Evolutionary conservation across 2,329 filamentous ascomycete species (phyloP).

Genomic region (Colletotrichum filicis): DNA sequence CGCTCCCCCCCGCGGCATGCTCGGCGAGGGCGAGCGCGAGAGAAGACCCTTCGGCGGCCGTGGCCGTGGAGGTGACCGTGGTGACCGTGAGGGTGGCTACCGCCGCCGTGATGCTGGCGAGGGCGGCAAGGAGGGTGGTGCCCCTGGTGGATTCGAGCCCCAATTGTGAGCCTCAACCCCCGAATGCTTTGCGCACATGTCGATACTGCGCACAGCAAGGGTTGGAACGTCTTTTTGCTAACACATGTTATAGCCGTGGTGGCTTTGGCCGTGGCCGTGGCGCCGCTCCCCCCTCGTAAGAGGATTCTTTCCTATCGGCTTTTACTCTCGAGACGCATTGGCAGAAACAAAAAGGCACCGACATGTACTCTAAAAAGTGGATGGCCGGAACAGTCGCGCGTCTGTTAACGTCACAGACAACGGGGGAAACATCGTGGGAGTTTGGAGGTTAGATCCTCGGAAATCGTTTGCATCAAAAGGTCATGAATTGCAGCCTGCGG

Average conservation of each 20-base stretch:
- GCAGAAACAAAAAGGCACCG: slow-evolving; percentile 49
- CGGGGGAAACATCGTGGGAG: slow-evolving; percentile 55
- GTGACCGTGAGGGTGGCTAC: slow-evolving; percentile 91
- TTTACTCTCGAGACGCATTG: slow-evolving; percentile 57
- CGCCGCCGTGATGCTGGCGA: slow-evolving; percentile 87
- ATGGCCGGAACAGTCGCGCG: slow-evolving; percentile 53
- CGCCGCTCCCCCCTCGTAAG: slow-evolving; percentile 75
- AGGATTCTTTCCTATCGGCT: slow-evolving; percentile 52
- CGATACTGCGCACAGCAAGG: background rate
- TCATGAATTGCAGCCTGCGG: slow-evolving; percentile 37
- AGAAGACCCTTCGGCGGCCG: slow-evolving; percentile 84
- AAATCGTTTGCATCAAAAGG: slow-evolving; percentile 58
- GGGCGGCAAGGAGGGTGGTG: slow-evolving; percentile 90
- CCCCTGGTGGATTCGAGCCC: slow-evolving; percentile 91
- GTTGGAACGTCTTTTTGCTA: slow-evolving; percentile 42
- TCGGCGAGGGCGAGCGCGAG: slow-evolving; percentile 87
- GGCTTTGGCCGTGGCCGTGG: slow-evolving; percentile 90
- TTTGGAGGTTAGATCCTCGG: slow-evolving; percentile 60
- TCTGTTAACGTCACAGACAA: slow-evolving; percentile 53
- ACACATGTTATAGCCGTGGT: slow-evolving; percentile 72
- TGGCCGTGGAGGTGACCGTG: slow-evolving; percentile 80
- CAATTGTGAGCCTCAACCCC: slow-evolving; percentile 74
- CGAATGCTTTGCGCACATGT: background rate
- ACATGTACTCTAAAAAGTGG: slow-evolving; percentile 60
- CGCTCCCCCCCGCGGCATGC: slow-evolving; percentile 98